Evolutionary conservation across 345 rosid species (phyloP).

Genomic region (Pistacia integerrima): DNA sequence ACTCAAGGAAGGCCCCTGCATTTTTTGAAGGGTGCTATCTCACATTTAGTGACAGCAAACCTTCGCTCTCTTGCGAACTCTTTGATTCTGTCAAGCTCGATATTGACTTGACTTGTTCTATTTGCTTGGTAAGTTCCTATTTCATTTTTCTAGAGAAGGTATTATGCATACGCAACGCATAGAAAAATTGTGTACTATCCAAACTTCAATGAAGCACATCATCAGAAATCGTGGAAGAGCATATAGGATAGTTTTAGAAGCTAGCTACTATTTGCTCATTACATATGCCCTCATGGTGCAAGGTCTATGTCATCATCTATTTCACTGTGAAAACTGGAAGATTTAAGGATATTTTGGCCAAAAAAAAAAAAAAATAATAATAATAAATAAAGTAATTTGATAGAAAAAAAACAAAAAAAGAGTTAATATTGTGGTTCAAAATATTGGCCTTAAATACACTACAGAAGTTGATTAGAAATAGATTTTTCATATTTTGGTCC

Average conservation of each 20-base stretch:
- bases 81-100: slow-evolving; percentile 81
- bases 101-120: slow-evolving; percentile 85
- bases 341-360: background rate
- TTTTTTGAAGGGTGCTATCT: slow-evolving; percentile 72
- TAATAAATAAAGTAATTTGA: background rate
- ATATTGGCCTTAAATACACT: background rate
- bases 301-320: background rate
- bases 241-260: background rate
- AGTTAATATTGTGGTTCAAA: background rate
- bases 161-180: background rate
- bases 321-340: background rate
- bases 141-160: background rate
- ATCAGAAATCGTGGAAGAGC: background rate
- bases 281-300: background rate
- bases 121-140: slow-evolving; percentile 78
- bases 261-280: background rate
- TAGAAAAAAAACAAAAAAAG: background rate
- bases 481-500: background rate
- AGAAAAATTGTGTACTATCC: background rate
- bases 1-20: slow-evolving; percentile 43
- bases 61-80: slow-evolving; percentile 75
- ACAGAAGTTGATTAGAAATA: background rate
- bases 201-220: background rate
- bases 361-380: too few species aligned
- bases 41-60: slow-evolving; percentile 58